Evolutionary conservation across 495 filamentous ascomycete genomes (phyloP).

Genomic region (Sporormia fimetaria): DNA sequence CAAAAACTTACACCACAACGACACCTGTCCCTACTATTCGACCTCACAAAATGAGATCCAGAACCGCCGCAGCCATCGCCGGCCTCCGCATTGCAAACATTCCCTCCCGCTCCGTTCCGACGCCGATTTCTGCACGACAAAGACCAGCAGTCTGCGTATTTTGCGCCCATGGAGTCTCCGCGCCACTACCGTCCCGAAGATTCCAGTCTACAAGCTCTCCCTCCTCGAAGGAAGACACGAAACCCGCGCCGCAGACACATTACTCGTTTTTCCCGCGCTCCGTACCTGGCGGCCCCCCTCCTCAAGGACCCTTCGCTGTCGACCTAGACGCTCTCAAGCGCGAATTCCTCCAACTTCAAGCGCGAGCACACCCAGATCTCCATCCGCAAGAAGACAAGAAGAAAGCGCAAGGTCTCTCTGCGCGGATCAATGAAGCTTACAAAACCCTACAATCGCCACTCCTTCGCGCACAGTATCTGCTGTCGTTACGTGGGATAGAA

Average conservation of each 20-base stretch:
- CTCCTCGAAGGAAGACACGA: constrained; percentile 2
- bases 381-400: constrained; percentile 46
- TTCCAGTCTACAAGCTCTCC: constrained; percentile 4
- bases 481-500: constrained; percentile 60
- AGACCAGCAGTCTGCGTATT: constrained; percentile 6
- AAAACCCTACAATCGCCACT: constrained; percentile 67
- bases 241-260: constrained; percentile 39
- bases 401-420: constrained; percentile 58
- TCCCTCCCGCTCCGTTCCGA: too few species aligned
- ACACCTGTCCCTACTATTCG: too few species aligned
- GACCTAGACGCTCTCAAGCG: constrained; percentile 52
- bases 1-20: too few species aligned
- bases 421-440: constrained; percentile 81
- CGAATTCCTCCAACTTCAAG: constrained; percentile 81
- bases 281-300: constrained; percentile 71
- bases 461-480: constrained; percentile 70
- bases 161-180: neutral
- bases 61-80: too few species aligned
- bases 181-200: neutral
- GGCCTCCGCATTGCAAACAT: too few species aligned
- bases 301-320: constrained; percentile 62
- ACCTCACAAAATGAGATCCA: too few species aligned
- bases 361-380: constrained; percentile 70
- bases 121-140: too few species aligned
- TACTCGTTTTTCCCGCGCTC: constrained; percentile 84